Evolutionary conservation across 2,329 filamentous ascomycete species (phyloP).

Genomic region (Aplosporella prunicola): DNA sequence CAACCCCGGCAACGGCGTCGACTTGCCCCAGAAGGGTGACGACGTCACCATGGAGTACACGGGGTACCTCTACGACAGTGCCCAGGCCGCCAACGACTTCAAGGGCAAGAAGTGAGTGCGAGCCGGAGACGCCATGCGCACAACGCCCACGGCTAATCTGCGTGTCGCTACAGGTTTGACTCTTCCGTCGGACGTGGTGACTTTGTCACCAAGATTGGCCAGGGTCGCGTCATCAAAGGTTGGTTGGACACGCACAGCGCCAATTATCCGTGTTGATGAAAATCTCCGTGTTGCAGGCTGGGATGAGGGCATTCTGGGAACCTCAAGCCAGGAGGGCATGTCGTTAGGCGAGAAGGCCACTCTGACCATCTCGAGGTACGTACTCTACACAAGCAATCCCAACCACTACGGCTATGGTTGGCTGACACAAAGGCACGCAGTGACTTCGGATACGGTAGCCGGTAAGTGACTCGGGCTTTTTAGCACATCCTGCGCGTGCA

Average conservation of each 20-base stretch:
- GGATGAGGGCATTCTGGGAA: conserved; percentile 57
- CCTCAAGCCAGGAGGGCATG: conserved; percentile 51
- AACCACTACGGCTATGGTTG: conserved; percentile 16
- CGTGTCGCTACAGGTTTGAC: conserved; percentile 62
- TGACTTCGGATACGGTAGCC: conserved; percentile 28
- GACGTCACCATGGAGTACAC: conserved; percentile 84
- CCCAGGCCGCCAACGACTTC: conserved; percentile 47
- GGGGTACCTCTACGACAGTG: conserved; percentile 67
- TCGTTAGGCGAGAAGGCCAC: conserved; percentile 82
- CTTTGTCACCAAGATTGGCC: conserved; percentile 70
- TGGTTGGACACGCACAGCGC: conserved; percentile 19
- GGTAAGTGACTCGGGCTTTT: conserved; percentile 20
- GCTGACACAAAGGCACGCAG: conserved; percentile 15
- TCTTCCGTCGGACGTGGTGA: conserved; percentile 68
- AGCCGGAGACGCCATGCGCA: background rate
- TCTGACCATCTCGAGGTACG: conserved; percentile 70
- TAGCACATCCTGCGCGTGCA: background rate
- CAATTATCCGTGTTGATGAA: too few relatives aligned
- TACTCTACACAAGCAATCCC: too few relatives aligned
- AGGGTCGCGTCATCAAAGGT: conserved; percentile 82
- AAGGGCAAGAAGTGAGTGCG: conserved; percentile 60
- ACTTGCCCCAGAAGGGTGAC: conserved; percentile 57
- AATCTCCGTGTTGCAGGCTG: conserved; percentile 33
- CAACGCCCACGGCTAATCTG: background rate
- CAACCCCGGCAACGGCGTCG: conserved; percentile 50